phyloP scores from a whole-genome alignment of 1,284 basidiomycete species.

The Schizopora paradoxa region DNA sequence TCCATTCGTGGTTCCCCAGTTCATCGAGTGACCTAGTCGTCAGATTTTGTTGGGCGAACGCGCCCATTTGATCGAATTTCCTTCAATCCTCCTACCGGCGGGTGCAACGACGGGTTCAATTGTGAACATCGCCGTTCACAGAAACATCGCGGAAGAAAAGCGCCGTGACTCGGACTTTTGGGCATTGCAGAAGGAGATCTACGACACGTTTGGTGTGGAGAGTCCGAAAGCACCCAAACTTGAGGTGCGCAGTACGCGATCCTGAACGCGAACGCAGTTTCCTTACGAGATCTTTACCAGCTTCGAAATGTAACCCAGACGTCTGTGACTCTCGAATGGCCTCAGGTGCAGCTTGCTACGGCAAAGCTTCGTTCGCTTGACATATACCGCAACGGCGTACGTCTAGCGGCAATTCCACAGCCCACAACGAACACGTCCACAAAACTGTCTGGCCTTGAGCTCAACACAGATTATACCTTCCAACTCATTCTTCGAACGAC shows the following conservation, averaged over 20 bases:
- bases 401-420: slow-evolving; percentile 81
- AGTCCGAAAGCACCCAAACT: slow-evolving; percentile 72
- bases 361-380: slow-evolving; percentile 82
- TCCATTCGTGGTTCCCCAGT: slow-evolving; percentile 9
- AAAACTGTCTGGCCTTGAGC: slow-evolving; percentile 84
- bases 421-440: slow-evolving; percentile 79
- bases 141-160: slow-evolving; percentile 79
- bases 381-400: slow-evolving; percentile 85
- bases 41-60: slow-evolving; percentile 89
- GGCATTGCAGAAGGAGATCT: slow-evolving; percentile 75
- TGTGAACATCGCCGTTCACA: slow-evolving; percentile 88
- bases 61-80: slow-evolving; percentile 93
- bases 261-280: neutral
- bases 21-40: slow-evolving; percentile 37
- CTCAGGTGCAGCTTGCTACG: slow-evolving; percentile 76
- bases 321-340: slow-evolving; percentile 91
- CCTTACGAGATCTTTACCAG: slow-evolving; percentile 33
- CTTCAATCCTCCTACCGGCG: slow-evolving; percentile 85
- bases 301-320: slow-evolving; percentile 94
- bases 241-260: slow-evolving; percentile 39
- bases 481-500: slow-evolving; percentile 87
- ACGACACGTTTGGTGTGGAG: slow-evolving; percentile 65
- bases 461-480: slow-evolving; percentile 88
- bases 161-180: slow-evolving; percentile 77
- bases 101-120: slow-evolving; percentile 92